A percentile compares a stretch with the other conserved stretches of the same genome.
These are phyloP conservation scores for Pyronema domesticum DNA, from an alignment of 495 filamentous ascomycete genomes.

Conservation along the genomic window DNA sequence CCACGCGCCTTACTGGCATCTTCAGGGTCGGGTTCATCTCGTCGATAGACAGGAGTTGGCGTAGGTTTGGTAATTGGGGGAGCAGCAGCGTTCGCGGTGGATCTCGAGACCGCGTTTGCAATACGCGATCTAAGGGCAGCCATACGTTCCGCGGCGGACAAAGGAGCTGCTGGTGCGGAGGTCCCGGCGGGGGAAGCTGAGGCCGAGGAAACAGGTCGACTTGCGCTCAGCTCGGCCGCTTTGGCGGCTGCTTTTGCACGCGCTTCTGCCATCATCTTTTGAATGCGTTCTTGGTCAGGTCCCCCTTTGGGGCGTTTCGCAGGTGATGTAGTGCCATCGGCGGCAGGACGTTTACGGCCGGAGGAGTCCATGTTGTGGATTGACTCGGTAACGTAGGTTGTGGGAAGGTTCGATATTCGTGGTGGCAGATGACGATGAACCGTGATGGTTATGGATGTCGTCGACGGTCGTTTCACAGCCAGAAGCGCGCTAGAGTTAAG, in stretches of 20 bases:
- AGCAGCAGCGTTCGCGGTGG: conserved; percentile 30
- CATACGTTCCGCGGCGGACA: conserved; percentile 37
- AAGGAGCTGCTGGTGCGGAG: conserved; percentile 14
- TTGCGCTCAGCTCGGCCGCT: conserved; percentile 36
- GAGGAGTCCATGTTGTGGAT: background rate
- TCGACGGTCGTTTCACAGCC: too few species aligned
- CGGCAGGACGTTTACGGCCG: background rate
- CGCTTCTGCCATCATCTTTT: conserved; percentile 45
- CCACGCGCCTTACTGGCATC: conserved; percentile 36
- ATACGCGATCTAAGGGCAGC: conserved; percentile 69
- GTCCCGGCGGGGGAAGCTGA: conserved; percentile 28
- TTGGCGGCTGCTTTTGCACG: conserved; percentile 42
- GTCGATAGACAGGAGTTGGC: conserved; percentile 8
- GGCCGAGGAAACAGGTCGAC: conserved; percentile 28
- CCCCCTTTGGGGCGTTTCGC: conserved; percentile 21
- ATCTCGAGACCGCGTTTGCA: conserved; percentile 48
- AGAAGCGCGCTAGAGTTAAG: too few species aligned
- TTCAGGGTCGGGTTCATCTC: conserved; percentile 20
- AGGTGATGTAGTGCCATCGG: background rate
- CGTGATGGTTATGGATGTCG: too few species aligned
- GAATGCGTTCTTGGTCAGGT: conserved; percentile 36
- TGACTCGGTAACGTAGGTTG: background rate
- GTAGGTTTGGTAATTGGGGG: conserved; percentile 9
- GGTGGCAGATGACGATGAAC: too few species aligned
- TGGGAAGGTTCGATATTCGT: too few species aligned